Percentiles rank a stretch among this genome's conserved stretches.
These are phyloP conservation scores for Apiospora kogelbergensis DNA, from an alignment of 2,329 filamentous ascomycete genomes.

Conservation along the genomic window DNA sequence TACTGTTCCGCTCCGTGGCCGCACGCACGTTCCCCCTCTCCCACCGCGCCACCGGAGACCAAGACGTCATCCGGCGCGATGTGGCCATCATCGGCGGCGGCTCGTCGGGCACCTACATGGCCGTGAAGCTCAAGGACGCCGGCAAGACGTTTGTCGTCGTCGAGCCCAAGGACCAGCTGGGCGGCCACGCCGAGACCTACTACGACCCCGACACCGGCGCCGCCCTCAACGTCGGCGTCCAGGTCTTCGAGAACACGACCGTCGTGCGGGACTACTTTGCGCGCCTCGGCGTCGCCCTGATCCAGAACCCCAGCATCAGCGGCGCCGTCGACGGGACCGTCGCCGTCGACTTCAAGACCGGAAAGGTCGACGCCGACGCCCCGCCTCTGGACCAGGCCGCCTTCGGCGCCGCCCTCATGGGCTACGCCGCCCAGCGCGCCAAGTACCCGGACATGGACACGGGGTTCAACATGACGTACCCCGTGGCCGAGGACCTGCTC, in stretches of 20 bases:
- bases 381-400: background rate
- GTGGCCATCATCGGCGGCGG: conserved; percentile 13
- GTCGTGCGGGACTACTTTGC: conserved; percentile 6
- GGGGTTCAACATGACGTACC: background rate
- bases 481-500: background rate
- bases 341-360: conserved; percentile 2
- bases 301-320: background rate
- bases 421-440: background rate
- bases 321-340: background rate
- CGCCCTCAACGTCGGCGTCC: conserved; percentile 8
- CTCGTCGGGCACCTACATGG: conserved; percentile 5
- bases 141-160: conserved; percentile 5
- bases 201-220: conserved; percentile 1
- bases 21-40: no score
- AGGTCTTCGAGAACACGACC: background rate
- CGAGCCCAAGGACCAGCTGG: conserved; percentile 1
- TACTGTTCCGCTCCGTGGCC: background rate
- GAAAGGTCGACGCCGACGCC: no score
- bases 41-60: background rate
- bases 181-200: conserved; percentile 13
- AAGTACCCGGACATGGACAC: background rate
- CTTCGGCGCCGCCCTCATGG: background rate
- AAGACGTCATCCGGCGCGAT: background rate
- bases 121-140: conserved; percentile 2
- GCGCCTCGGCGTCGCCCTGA: conserved; percentile 4